phyloP scores from a whole-genome alignment of 208 protist species.

The Crithidia expoeki region DNA sequence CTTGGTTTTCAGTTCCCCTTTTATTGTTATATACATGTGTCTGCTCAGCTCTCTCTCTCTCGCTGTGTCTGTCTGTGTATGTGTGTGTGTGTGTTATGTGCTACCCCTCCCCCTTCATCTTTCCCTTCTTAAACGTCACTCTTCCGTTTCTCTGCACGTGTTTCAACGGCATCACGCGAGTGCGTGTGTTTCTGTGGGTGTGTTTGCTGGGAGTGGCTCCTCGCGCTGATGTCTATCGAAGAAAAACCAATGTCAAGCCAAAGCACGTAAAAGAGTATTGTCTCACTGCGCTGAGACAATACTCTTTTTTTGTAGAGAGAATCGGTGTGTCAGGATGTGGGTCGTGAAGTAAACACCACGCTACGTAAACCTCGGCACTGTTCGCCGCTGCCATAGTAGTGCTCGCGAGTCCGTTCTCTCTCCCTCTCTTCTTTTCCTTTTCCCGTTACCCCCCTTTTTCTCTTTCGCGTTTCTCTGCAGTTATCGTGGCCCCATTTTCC shows the following conservation, averaged over 20 bases:
- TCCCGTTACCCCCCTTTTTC: neutral
- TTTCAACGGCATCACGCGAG: too few relatives aligned
- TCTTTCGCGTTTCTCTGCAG: too few relatives aligned
- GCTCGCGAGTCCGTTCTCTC: neutral
- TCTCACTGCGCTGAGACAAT: too few relatives aligned
- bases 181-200: neutral
- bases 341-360: neutral
- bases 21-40: neutral
- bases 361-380: neutral
- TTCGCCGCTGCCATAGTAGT: too few relatives aligned
- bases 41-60: neutral
- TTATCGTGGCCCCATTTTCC: too few relatives aligned
- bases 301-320: neutral
- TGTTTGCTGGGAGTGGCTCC: neutral
- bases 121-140: neutral
- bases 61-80: neutral
- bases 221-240: neutral
- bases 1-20: neutral
- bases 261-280: too few relatives aligned
- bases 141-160: neutral
- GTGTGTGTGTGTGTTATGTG: neutral
- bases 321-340: neutral
- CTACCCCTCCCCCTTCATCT: constrained; percentile 5
- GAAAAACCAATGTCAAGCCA: neutral
- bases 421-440: neutral